These are phyloP conservation scores for Penicillium maclennaniae DNA, from an alignment of 495 filamentous ascomycete genomes.

Conservation along the genomic window DNA sequence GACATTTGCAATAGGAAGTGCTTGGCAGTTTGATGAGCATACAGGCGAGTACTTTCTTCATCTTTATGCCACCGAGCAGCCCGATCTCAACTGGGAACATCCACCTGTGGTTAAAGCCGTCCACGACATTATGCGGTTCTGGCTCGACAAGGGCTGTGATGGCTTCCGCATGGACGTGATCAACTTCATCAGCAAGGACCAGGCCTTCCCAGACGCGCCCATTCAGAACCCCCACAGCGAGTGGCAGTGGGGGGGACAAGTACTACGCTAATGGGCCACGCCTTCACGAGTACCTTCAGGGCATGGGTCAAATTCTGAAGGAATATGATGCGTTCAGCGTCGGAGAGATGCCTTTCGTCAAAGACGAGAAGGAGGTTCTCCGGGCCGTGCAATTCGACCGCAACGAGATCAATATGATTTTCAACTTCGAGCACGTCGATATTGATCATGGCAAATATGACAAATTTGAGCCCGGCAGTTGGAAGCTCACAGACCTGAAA, in stretches of 20 bases:
- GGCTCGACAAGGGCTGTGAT: slow-evolving; percentile 63
- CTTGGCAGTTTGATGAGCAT: slow-evolving; percentile 63
- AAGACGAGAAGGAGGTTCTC: slow-evolving; percentile 55
- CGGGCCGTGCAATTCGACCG: slow-evolving; percentile 54
- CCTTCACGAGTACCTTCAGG: slow-evolving; percentile 61
- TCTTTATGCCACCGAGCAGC: slow-evolving; percentile 60
- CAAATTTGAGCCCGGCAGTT: slow-evolving; percentile 49
- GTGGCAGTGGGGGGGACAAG: slow-evolving; percentile 54
- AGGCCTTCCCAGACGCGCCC: slow-evolving; percentile 57
- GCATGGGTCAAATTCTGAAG: slow-evolving; percentile 60
- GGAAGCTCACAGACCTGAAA: slow-evolving; percentile 56
- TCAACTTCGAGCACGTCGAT: slow-evolving; percentile 64
- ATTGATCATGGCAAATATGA: slow-evolving; percentile 53
- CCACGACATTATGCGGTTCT: slow-evolving; percentile 65
- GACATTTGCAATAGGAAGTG: slow-evolving; percentile 35
- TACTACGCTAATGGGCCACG: slow-evolving; percentile 63
- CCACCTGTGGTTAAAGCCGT: slow-evolving; percentile 58
- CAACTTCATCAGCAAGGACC: slow-evolving; percentile 64
- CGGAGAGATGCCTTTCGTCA: slow-evolving; percentile 65
- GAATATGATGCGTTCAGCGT: slow-evolving; percentile 67
- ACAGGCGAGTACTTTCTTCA: slow-evolving; percentile 70
- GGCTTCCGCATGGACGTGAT: slow-evolving; percentile 70
- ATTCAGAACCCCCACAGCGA: slow-evolving; percentile 45
- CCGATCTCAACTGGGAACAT: slow-evolving; percentile 75
- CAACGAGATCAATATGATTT: slow-evolving; percentile 69